Conservation (phyloP, 805 yeast species). For the Wickerhamiella azymoides region DNA sequence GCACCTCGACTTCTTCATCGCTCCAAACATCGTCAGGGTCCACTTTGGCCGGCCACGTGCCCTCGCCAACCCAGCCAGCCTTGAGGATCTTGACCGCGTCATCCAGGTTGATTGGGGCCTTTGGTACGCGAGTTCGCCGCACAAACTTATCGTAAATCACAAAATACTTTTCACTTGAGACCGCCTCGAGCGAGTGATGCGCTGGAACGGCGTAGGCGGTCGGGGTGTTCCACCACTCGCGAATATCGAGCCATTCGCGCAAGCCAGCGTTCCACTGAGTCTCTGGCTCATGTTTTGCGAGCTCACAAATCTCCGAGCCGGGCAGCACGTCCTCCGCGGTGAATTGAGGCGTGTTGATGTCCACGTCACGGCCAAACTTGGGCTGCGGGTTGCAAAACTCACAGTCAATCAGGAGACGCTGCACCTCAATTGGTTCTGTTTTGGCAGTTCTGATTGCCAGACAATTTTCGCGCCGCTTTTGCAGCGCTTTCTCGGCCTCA, state of each 20-base stretch:
- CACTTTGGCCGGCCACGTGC: conserved; percentile 40
- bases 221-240: conserved; percentile 46
- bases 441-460: conserved; percentile 20
- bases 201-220: conserved; percentile 15
- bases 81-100: conserved; percentile 62
- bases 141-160: conserved; percentile 55
- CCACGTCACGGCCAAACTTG: conserved; percentile 13
- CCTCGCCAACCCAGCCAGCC: conserved; percentile 73
- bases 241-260: conserved; percentile 53
- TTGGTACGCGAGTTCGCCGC: conserved; percentile 52
- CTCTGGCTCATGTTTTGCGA: conserved; percentile 15
- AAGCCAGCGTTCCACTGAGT: conserved; percentile 40
- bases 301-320: not conserved
- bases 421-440: conserved; percentile 21
- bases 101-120: conserved; percentile 54
- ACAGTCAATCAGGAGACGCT: conserved; percentile 21
- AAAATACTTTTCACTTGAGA: conserved; percentile 24
- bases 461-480: conserved; percentile 18
- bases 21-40: conserved; percentile 18
- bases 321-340: conserved; percentile 11
- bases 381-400: conserved; percentile 23
- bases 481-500: conserved; percentile 12
- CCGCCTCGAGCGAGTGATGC: conserved; percentile 18
- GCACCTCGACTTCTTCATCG: conserved; percentile 9
- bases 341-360: conserved; percentile 14